These are phyloP conservation scores for Tuber melanosporum DNA, from an alignment of 495 filamentous ascomycete genomes.

Conservation along the genomic window DNA sequence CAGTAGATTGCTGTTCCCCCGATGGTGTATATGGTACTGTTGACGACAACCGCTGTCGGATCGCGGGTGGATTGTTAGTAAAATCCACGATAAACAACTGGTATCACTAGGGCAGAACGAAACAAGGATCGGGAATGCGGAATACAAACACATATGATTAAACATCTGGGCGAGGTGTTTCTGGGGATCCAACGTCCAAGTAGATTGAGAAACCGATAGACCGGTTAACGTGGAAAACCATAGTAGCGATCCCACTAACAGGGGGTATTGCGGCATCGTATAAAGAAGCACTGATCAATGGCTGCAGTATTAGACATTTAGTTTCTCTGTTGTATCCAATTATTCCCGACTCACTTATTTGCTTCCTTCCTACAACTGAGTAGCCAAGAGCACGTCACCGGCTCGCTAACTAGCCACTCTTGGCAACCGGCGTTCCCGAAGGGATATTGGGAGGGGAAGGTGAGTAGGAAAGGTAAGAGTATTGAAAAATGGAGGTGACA, in stretches of 20 bases:
- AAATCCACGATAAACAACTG: neutral
- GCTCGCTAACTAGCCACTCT: neutral
- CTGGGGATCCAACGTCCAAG: neutral
- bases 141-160: neutral
- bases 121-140: neutral
- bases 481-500: neutral
- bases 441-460: neutral
- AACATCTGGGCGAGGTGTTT: neutral
- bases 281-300: neutral
- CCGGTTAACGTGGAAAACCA: neutral
- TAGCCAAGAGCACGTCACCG: neutral
- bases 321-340: neutral
- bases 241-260: neutral
- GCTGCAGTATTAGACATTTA: neutral
- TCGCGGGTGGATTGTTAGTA: neutral
- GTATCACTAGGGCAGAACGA: neutral
- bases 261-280: neutral
- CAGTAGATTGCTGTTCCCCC: neutral
- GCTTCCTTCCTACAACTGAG: neutral
- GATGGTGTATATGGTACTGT: neutral
- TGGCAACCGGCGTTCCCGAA: neutral
- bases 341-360: neutral
- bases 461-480: neutral
- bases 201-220: neutral
- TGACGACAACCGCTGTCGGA: neutral